These are phyloP conservation scores for Calamus simplicifolius DNA, from an alignment of 176 grass and related monocot species.

Conservation along the genomic window DNA sequence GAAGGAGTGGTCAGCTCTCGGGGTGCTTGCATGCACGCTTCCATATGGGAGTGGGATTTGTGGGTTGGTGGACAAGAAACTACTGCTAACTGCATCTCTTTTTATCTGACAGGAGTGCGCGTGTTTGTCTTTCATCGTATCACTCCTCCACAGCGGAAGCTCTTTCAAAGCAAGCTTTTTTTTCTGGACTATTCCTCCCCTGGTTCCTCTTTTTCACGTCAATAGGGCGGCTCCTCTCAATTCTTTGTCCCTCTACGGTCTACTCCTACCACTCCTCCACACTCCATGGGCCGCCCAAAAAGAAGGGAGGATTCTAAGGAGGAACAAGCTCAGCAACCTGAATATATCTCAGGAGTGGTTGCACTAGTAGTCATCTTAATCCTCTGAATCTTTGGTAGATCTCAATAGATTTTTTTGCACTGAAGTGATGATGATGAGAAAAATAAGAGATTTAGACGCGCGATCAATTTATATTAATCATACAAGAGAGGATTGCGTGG, in stretches of 20 bases:
- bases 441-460: too few relatives aligned
- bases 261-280: conserved; percentile 17
- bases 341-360: too few relatives aligned
- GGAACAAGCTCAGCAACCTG: too few relatives aligned
- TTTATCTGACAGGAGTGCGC: conserved; percentile 43
- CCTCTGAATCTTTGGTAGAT: too few relatives aligned
- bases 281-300: too few relatives aligned
- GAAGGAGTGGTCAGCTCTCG: neutral
- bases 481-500: too few relatives aligned
- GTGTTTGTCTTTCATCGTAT: conserved; percentile 56
- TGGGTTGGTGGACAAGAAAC: conserved; percentile 14
- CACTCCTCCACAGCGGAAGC: conserved; percentile 25
- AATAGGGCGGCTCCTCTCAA: conserved; percentile 48
- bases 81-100: conserved; percentile 19
- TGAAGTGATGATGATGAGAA: too few relatives aligned
- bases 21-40: conserved; percentile 60
- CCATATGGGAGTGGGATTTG: conserved; percentile 34
- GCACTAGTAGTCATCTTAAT: too few relatives aligned
- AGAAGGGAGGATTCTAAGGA: too few relatives aligned
- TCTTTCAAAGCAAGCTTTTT: conserved; percentile 56
- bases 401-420: too few relatives aligned
- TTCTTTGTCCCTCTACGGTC: conserved; percentile 13
- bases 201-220: conserved; percentile 70
- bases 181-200: conserved; percentile 23
- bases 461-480: too few relatives aligned